Base-by-base conservation (phyloP, 2,329 filamentous ascomycete species). In the Penicillium brevicompactum region DNA sequence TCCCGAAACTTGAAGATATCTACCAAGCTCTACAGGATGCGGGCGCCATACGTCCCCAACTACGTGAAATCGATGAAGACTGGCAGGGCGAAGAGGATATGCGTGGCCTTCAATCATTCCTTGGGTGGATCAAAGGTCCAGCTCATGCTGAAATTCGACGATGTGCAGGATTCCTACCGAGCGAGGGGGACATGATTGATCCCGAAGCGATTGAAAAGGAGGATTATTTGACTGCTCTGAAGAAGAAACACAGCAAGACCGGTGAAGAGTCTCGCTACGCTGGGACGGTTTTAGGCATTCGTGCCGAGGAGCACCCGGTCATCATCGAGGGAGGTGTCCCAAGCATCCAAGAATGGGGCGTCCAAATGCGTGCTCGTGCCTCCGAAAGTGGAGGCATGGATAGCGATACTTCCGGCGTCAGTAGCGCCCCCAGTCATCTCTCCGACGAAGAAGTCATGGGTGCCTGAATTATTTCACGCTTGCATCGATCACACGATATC, bases 171-270 rank as follows among this genome's bases (percentile, higher is more conserved):
- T 84, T 90, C n/a, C 84, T 90, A 44, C 84, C 84, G 5, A 78
- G 71, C 27, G 76, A 81, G 62, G 75, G 77, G 11, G 80, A 80
- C 14, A 78, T 82, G 59, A 77, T 82, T 38, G 77, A 79, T 47
- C 62, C 73, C 27, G 76, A 72, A 60, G 73, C 46, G 79, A 84
- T 69, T 78, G 84, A 85, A 51, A 84, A 84, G 55, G 86, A 85
- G 21, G 88, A 92, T 70, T 92, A 89, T 67, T 70, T 92, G 16
- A 85, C 83, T 53, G 89, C 87, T 4, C 78, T 97, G 41, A 97
- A 96, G 75, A 94, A 92, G 76, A 96, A 95, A 70, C 90, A 96
- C 73, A 92, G 88, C 76, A 95, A 94, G 66, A 90, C 89, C 1
- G 90, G 89, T 59, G 91, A 95, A 67, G 92, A 96, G 68, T 87